Conservation (phyloP, 371 early-diverging fungal species). For the Mucor plumbeus region DNA sequence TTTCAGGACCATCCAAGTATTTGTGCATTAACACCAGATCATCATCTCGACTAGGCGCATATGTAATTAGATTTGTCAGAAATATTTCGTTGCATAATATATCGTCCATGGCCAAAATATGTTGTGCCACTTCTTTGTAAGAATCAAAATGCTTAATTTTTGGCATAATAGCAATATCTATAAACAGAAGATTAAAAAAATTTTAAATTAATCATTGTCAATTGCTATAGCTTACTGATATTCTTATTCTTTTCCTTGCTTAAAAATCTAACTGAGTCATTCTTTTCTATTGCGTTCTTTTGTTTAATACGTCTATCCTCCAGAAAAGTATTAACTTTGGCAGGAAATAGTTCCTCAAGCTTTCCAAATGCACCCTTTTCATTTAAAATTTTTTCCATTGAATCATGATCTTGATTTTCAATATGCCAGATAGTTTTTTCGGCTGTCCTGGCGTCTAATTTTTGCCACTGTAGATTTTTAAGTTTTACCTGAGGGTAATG, state of each 20-base stretch:
- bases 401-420: conserved; percentile 27
- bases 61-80: conserved; percentile 39
- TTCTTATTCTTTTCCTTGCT: conserved; percentile 45
- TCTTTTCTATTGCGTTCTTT: conserved; percentile 21
- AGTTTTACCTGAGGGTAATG: conserved; percentile 52
- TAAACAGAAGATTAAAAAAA: not conserved
- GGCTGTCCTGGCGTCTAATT: conserved; percentile 36
- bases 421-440: conserved; percentile 48
- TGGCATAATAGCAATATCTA: conserved; percentile 40
- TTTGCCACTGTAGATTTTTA: conserved; percentile 54
- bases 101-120: conserved; percentile 40
- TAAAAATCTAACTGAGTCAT: conserved; percentile 39
- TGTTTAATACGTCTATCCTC: conserved; percentile 31
- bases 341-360: conserved; percentile 47
- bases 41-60: conserved; percentile 42
- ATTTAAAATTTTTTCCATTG: conserved; percentile 36
- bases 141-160: conserved; percentile 29
- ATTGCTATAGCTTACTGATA: conserved; percentile 34
- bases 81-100: conserved; percentile 43
- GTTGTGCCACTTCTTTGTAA: conserved; percentile 24
- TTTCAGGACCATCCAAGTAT: conserved; percentile 47
- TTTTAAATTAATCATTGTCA: not conserved
- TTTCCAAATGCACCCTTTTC: conserved; percentile 41
- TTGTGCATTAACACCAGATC: conserved; percentile 39
- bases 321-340: conserved; percentile 45